Base-by-base conservation (phyloP, 306 rosid species). In the Leucaena leucocephala region DNA sequence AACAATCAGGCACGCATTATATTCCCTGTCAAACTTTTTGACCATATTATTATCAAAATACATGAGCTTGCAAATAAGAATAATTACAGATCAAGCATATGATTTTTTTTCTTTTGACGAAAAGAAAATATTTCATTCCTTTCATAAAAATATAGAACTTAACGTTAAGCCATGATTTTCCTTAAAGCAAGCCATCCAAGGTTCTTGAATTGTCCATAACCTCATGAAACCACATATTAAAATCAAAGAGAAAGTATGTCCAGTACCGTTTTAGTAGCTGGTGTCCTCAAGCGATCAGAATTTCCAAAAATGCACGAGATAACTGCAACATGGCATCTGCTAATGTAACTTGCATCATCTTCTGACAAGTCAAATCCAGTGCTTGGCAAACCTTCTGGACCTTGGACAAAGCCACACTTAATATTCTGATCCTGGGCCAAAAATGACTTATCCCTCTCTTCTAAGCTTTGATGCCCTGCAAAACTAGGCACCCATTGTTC, bases 301-400 rank as follows among this genome's bases (percentile, higher is more conserved):
- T 95, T 95, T 82, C 98, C 98, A 86, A 95, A 95, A 81, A 95
- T 95, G 80, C 97, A 92, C 12, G 98, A 95, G 77, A 85, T 73
- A 79, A 95, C 98, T 72, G 98, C 98, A 81, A 95, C 91, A 82
- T 95, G 98, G 87, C 98, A 95, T 83, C 87, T 95, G 83, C 92
- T 92, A 80, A 91, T 81, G 85, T 92, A 92, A 85, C 84, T 95
- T 82, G 68, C 86, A 79, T 95, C 98, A 82, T 90, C 95, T 90
- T 95, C 98, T 67, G 96, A 64, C 90, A 95, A 83, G 84, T 95
- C 98, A 86, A 95, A 95, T 59, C 98, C 98, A 68, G 98, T 91
- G 77, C 95, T 90, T 74, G 88, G 79, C 68, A 82, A 86, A 78
- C 90, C 97, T 86, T 88, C 78, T 75, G 97, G 97, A 69, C 96